Evolutionary conservation across 768 basidiomycete genomes (phyloP).

Genomic region (Pulveroboletus sp.): DNA sequence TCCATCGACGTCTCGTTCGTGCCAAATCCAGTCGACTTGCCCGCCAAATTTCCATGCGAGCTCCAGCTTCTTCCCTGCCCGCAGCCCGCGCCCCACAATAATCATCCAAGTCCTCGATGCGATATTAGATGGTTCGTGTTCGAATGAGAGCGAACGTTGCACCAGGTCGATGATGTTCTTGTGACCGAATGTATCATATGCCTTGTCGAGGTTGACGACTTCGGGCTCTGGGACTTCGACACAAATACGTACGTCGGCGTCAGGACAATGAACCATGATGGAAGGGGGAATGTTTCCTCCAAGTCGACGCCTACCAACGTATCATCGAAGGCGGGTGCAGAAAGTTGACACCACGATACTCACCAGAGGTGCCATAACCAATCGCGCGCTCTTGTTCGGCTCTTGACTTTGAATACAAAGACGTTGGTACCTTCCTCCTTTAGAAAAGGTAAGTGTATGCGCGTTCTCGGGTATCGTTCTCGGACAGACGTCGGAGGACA

Average conservation of each 20-base stretch:
- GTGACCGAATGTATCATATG: constrained; percentile 51
- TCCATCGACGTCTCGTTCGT: constrained; percentile 62
- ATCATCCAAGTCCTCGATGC: constrained; percentile 52
- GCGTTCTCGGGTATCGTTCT: constrained; percentile 38
- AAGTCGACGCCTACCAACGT: constrained; percentile 53
- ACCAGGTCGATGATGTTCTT: constrained; percentile 63
- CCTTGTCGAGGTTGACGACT: constrained; percentile 34
- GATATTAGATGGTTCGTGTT: constrained; percentile 22
- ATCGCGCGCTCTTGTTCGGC: constrained; percentile 73
- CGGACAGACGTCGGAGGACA: constrained; percentile 54
- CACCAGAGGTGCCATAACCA: constrained; percentile 91
- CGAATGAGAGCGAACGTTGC: constrained; percentile 47
- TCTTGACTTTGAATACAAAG: constrained; percentile 81
- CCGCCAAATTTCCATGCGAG: constrained; percentile 76
- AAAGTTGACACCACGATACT: constrained; percentile 4
- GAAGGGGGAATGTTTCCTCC: constrained; percentile 66
- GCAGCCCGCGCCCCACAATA: constrained; percentile 51
- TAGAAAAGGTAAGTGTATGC: constrained; percentile 45
- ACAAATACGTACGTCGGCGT: constrained; percentile 60
- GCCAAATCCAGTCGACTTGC: constrained; percentile 84
- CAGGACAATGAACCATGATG: constrained; percentile 70
- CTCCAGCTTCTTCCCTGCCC: constrained; percentile 55
- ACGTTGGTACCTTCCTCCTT: constrained; percentile 77
- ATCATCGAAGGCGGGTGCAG: background rate
- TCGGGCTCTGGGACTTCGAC: constrained; percentile 61